phyloP scores from a whole-genome alignment of 2,329 filamentous ascomycete genomes.

The Phialemonium atrogriseum region DNA sequence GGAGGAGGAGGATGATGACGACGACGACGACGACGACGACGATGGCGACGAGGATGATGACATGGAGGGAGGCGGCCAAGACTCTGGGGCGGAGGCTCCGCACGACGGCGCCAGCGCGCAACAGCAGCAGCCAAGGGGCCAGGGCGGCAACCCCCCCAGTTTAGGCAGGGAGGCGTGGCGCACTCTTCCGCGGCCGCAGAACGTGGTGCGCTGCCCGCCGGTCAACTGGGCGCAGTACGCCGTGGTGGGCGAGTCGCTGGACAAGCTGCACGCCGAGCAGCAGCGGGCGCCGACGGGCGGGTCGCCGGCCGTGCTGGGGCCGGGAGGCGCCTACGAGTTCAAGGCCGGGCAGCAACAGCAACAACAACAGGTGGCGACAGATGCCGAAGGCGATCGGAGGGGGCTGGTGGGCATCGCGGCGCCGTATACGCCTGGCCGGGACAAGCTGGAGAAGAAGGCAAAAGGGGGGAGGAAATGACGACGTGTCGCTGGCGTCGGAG shows the following conservation, averaged over 20 bases:
- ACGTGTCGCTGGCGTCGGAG: slow-evolving; percentile 4
- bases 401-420: slow-evolving; percentile 44
- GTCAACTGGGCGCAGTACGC: slow-evolving; percentile 96
- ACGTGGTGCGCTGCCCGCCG: slow-evolving; percentile 75
- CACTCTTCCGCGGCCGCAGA: slow-evolving; percentile 67
- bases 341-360: too few species aligned
- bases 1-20: slow-evolving; percentile 20
- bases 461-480: slow-evolving; percentile 21
- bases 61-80: slow-evolving; percentile 7
- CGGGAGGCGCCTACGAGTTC: slow-evolving; percentile 41
- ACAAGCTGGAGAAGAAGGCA: slow-evolving; percentile 33
- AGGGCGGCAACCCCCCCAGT: slow-evolving; percentile 10
- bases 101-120: slow-evolving; percentile 11
- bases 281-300: slow-evolving; percentile 53
- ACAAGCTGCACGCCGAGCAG: slow-evolving; percentile 80
- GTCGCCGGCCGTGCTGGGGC: slow-evolving; percentile 31
- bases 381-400: slow-evolving; percentile 28
- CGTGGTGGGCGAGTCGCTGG: slow-evolving; percentile 75
- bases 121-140: slow-evolving; percentile 9
- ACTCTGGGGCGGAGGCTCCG: slow-evolving; percentile 1
- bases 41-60: slow-evolving; percentile 21
- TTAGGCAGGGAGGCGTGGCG: slow-evolving; percentile 40
- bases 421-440: slow-evolving; percentile 46
- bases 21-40: slow-evolving; percentile 16
- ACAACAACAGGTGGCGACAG: too few species aligned